Conservation (phyloP, 306 rosid genomes). For the Fragaria ananassa region DNA sequence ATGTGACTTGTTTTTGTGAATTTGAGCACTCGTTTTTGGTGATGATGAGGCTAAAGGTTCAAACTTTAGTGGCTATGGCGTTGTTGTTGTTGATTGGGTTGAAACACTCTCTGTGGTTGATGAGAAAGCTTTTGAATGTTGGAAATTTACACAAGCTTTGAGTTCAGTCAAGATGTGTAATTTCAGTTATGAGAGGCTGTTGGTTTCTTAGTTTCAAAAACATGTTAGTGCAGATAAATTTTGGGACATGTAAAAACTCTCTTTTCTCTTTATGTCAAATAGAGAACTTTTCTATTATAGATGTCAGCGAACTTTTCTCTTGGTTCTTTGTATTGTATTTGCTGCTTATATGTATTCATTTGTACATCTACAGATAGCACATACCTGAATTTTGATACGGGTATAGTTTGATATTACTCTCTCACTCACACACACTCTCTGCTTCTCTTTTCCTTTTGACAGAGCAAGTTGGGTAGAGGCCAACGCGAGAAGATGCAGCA, state of each 20-base stretch:
- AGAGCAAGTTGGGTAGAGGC: conserved; percentile 91
- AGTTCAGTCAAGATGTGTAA: not conserved
- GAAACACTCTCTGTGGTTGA: not conserved
- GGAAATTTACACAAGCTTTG: not conserved
- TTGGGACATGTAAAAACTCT: not conserved
- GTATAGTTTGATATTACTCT: not conserved
- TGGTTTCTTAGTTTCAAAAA: not conserved
- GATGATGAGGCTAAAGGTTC: not conserved
- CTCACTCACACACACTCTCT: not conserved
- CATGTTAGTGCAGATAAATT: not conserved
- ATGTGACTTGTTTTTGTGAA: conserved; percentile 2
- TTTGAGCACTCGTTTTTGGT: not conserved
- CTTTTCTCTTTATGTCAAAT: not conserved
- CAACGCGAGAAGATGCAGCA: conserved; percentile 96
- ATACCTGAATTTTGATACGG: not conserved
- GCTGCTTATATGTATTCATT: not conserved
- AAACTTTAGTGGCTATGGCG: not conserved
- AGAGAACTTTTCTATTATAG: not conserved
- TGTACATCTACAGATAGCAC: not conserved
- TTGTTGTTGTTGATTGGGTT: not conserved
- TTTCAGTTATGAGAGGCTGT: not conserved
- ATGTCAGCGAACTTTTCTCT: not conserved
- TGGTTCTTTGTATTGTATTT: not conserved
- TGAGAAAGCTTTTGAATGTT: not conserved
- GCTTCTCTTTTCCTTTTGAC: conserved; percentile 21